Base-by-base conservation (phyloP, 345 rosid species). In the Tarenaya hassleriana region DNA sequence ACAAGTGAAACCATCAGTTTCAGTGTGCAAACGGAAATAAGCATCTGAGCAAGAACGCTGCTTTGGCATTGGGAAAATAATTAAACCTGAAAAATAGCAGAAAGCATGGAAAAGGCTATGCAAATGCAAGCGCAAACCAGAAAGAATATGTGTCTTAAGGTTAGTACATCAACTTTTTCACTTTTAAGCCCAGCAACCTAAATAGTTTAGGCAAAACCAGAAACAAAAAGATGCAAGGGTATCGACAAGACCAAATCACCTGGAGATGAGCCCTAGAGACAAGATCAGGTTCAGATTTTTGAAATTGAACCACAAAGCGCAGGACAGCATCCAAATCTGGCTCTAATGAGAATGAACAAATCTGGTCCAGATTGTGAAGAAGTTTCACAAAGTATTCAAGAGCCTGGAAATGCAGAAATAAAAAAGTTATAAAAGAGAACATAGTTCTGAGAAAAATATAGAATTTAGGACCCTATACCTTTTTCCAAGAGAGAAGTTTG, bases 191-290 rank as follows among this genome's bases (percentile, higher is more conserved):
- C 21, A 41, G 43, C 16, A 57, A 35, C 21, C 41, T 16, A 44
- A 20, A 50, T 9, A 41, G 42, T 9, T 33, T 44, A 51, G 15
- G 8, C 43, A 14, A 42, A 41, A 42, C 40, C 34, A 24, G 8
- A 55, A 56, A 13, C n/a, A 39, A 39, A 7, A 10, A 12, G 15
- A 29, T 34, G 34, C 15, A 37, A 14, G 17, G 31, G 58, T 34
- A 58, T 52, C 16, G 2, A 10, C 45, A 46, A 58, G 54, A 27
- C 52, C 39, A 58, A 7, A 47, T 10, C 34, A 94, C 99, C 99
- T 94, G 99, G 55, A 88, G 85, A 83, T 94, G 89, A 65, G 95
- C 94, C 66, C 99, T 76, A 41, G 99, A 79, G 55, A 88, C 84
- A 69, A 94, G 69, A 77, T 83, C 97, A 47, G 99, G 97, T 59